Base-by-base conservation (phyloP, 345 rosid genomes). In the Atalantia buxifolia region DNA sequence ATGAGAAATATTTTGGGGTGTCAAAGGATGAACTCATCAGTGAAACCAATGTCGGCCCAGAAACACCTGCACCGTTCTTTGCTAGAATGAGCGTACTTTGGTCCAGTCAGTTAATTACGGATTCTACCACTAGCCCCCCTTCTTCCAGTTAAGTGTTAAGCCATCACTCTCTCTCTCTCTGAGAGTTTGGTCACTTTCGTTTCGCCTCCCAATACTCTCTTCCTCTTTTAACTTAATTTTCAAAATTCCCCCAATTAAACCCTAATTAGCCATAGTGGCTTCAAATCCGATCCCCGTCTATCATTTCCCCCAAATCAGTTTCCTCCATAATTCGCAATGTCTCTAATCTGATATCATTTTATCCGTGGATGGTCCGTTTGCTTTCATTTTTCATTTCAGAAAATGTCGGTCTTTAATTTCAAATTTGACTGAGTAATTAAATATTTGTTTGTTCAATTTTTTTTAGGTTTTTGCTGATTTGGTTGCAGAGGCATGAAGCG, bases 401-500 rank as follows among this genome's bases (percentile, higher is more conserved):
- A 61, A 70, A 45, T 31, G 63, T 80, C 74, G 4, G 5, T 38
- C 35, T 59, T 72, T 71, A 12, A 7, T 53, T 30, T 45, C 19
- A 27, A 30, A 55, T 24, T 31, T 12, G 19, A 66, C 14, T 21
- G 31, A 18, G 5, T 66, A 35, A 35, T 35, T 21, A 12, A 21
- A 30, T 30, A 14, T 9, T 22, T 59, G 1, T 13, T 28, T 16
- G 10, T 30, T 53, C 36, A 66, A 9, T 22, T 50, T 25, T 38
- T 38, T 50, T 67, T 66, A 75, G 81, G 22, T 79, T 81, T 60
- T 72, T 53, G 85, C 72, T 73, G 81, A 84, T 85, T 85, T 76
- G 79, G 77, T 65, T 18, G 30, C 64, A 35, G 85, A 81, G 84
- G 30, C 71, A 93, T 92, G 98, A 87, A 87, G 90, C 86, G 86